These are phyloP conservation scores for Xylaria sp. DNA, from an alignment of 2,329 filamentous ascomycete species.

Conservation along the genomic window DNA sequence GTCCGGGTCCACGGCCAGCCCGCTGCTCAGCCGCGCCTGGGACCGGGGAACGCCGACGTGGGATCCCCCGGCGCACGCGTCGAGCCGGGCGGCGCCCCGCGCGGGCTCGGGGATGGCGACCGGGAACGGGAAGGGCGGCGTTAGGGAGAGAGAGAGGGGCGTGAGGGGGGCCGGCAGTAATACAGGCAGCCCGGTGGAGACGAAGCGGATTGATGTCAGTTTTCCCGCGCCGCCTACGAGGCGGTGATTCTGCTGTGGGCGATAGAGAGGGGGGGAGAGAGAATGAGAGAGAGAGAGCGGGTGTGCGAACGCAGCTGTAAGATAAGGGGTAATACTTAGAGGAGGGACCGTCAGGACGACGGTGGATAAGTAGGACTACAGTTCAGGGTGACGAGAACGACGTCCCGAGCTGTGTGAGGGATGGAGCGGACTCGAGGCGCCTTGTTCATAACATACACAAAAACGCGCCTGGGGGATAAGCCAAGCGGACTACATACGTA, in stretches of 20 bases:
- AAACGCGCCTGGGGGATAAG: neutral
- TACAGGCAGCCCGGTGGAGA: constrained; percentile 36
- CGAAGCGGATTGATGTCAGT: constrained; percentile 32
- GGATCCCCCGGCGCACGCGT: constrained; percentile 29
- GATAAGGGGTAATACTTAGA: too few species aligned
- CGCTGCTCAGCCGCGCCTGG: constrained; percentile 35
- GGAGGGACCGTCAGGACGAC: too few species aligned
- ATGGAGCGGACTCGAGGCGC: neutral
- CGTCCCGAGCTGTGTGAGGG: neutral
- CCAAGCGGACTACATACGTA: neutral
- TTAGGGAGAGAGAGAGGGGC: constrained; percentile 25
- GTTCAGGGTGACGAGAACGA: neutral
- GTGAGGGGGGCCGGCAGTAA: constrained; percentile 27
- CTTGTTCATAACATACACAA: neutral
- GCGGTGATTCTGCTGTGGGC: constrained; percentile 14
- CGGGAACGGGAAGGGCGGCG: too few species aligned
- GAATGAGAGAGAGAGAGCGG: too few species aligned
- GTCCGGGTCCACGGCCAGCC: constrained; percentile 35
- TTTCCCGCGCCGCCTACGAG: constrained; percentile 33
- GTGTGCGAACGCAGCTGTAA: too few species aligned
- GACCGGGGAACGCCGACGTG: constrained; percentile 31
- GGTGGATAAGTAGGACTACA: neutral
- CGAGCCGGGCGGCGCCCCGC: constrained; percentile 11
- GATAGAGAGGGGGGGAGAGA: too few species aligned
- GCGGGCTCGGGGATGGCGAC: constrained; percentile 24